Percentiles rank a stretch among this genome's conserved stretches.
Conservation (phyloP, 2,329 filamentous ascomycete genomes). For the Aureobasidium sp. region DNA sequence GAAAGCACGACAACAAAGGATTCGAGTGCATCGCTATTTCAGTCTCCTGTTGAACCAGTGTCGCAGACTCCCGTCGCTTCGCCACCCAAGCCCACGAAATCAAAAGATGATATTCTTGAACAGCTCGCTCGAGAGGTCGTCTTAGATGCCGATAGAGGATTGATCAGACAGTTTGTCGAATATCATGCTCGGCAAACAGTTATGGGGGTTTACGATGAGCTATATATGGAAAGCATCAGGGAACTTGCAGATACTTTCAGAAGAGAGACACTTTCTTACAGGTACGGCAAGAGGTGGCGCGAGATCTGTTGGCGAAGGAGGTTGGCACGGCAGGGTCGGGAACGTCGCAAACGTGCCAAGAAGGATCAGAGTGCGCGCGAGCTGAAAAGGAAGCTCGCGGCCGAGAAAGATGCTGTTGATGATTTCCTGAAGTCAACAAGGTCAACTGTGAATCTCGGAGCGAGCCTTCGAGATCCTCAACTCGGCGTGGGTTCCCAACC, state of each 20-base stretch:
- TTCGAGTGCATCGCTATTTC: not conserved
- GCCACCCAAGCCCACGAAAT: constrained; percentile 6
- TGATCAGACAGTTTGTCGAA: constrained; percentile 38
- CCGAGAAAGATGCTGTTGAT: constrained; percentile 17
- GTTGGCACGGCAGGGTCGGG: constrained; percentile 27
- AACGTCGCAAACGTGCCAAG: constrained; percentile 20
- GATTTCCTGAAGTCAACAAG: constrained; percentile 12
- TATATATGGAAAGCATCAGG: constrained; percentile 23
- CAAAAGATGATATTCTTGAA: constrained; percentile 16
- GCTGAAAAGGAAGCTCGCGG: constrained; percentile 17
- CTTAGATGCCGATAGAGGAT: constrained; percentile 29
- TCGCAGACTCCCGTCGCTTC: constrained; percentile 8
- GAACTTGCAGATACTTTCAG: constrained; percentile 25
- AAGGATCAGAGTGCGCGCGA: constrained; percentile 15
- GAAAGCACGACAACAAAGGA: not conserved
- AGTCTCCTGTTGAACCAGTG: not conserved
- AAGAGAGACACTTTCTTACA: constrained; percentile 23
- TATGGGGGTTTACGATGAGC: constrained; percentile 24
- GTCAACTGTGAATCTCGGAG: not conserved
- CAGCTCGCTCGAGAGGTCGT: constrained; percentile 30
- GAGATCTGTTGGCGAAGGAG: constrained; percentile 26
- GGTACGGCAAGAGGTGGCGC: constrained; percentile 31
- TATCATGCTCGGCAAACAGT: constrained; percentile 28
- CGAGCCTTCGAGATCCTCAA: not conserved
- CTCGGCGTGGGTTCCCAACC: not conserved